Base-by-base conservation (phyloP, 1,139 yeast species). In the Hansenula sp. region DNA sequence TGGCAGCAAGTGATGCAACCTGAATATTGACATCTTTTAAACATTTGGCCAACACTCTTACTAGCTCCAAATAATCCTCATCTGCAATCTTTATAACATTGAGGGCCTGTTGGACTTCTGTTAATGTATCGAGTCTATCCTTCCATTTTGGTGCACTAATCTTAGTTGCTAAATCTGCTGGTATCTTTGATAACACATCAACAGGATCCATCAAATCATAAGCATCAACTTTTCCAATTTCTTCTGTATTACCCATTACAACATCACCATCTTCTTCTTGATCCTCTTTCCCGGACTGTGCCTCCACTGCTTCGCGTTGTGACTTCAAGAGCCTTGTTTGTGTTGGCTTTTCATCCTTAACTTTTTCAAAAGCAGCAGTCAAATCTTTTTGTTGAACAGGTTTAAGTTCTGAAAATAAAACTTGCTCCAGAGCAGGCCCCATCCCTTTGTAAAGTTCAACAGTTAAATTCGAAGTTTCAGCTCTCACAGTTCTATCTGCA, bases 371-470 rank as follows among this genome's bases (percentile, higher is more conserved):
- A 17, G 74, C 80, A 31, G 77, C 76, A 4, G 79, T 72, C 44
- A 94, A 70, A 54, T 92, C 98, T 51, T 83, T 86, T 61, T 88
- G 94, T 60, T 92, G 97, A 13, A 89, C 88, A 0, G 97, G 96
- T 58, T 92, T 92, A 59, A 92, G 69, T 26, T 79, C 80, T 2
- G 83, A 77, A 44, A 89, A 75, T 32, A 89, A 64, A 0, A 79
- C 60, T 13, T 73, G 69, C 39, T 79, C 78, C 38, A 88, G 66
- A 0, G 79, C 69, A 24, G 71, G 77, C 4, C 94, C 95, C 60
- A 85, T 73, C 86, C 95, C 86, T 46, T 78, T 75, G 59, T 82
- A 81, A 22, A 90, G 58, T 45, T 81, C 88, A 3, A 87, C 78
- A 0, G 90, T 71, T 48, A 92, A 67, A 36, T 72, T 71, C 9